Evolutionary conservation across 1,284 basidiomycete genomes (phyloP).

Genomic region (Sporisorium sorghi): DNA sequence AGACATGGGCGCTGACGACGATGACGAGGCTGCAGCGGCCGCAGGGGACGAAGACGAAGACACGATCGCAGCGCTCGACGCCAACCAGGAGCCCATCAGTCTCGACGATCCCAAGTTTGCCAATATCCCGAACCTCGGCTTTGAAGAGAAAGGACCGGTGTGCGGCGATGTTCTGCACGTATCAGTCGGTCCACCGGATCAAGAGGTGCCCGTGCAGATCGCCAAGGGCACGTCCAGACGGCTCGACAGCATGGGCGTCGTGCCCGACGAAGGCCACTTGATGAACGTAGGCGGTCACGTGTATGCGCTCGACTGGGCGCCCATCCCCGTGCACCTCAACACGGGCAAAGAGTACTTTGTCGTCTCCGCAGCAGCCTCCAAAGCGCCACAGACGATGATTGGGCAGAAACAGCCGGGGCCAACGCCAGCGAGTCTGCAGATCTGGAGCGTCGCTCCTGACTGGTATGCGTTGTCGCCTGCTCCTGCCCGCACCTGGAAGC

Average conservation of each 20-base stretch:
- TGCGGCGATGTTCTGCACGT: constrained; percentile 31
- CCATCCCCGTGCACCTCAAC: constrained; percentile 45
- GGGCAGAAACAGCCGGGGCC: constrained; percentile 20
- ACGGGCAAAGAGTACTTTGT: constrained; percentile 45
- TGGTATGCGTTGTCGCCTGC: no score
- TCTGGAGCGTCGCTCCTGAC: constrained; percentile 52
- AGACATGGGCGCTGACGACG: constrained; percentile 18
- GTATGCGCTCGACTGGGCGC: constrained; percentile 54
- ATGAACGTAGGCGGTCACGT: constrained; percentile 53
- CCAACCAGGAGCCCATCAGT: constrained; percentile 30
- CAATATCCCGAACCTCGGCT: constrained; percentile 35
- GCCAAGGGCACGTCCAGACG: constrained; percentile 14
- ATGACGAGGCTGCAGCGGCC: constrained; percentile 14
- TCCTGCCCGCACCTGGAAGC: background rate
- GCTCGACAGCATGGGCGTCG: constrained; percentile 30
- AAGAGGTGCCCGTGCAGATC: constrained; percentile 28
- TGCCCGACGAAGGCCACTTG: constrained; percentile 42
- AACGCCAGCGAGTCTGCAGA: constrained; percentile 35
- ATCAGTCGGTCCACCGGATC: constrained; percentile 23
- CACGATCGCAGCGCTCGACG: constrained; percentile 18
- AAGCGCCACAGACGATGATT: constrained; percentile 29
- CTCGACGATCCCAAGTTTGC: constrained; percentile 33
- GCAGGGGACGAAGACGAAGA: constrained; percentile 19
- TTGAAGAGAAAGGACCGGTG: constrained; percentile 25
- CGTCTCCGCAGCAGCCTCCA: constrained; percentile 26